A percentile compares a stretch with the other conserved stretches of the same genome.
Evolutionary conservation across 257 asterid genomes (phyloP).

Genomic region (Fraxinus americana): DNA sequence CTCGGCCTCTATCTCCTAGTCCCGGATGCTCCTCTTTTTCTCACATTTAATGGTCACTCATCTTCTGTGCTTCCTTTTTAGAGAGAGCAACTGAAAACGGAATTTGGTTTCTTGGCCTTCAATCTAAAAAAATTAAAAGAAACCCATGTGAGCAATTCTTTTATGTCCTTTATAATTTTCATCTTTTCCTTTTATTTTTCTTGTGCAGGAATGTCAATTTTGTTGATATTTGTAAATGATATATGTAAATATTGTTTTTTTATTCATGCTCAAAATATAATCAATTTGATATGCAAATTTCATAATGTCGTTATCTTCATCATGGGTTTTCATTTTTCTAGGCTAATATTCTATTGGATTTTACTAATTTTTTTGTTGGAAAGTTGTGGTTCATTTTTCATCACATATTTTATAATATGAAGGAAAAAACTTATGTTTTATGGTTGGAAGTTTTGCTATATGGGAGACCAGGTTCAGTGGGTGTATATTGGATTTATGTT

Average conservation of each 20-base stretch:
- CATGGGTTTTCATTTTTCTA: slow-evolving; percentile 39
- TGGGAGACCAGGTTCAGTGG: slow-evolving; percentile 71
- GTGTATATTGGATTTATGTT: slow-evolving; percentile 88
- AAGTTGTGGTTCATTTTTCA: slow-evolving; percentile 38
- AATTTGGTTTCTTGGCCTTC: neutral
- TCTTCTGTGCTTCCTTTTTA: slow-evolving; percentile 37
- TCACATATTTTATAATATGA: neutral
- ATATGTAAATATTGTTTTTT: no score
- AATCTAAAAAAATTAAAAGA: neutral
- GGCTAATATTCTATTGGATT: slow-evolving; percentile 17
- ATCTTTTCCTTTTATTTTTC: slow-evolving; percentile 4
- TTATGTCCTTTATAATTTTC: neutral
- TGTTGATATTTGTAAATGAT: neutral
- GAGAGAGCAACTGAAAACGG: slow-evolving; percentile 30
- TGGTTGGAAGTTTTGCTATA: slow-evolving; percentile 36
- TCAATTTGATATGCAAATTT: slow-evolving; percentile 30
- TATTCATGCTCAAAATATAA: neutral
- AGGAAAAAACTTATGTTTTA: neutral
- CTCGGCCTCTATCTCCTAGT: no score
- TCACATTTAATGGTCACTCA: slow-evolving; percentile 45
- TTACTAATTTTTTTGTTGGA: neutral
- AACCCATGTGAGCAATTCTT: slow-evolving; percentile 62
- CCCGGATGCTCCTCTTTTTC: no score
- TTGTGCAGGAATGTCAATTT: neutral
- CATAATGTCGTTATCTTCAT: slow-evolving; percentile 41